These are phyloP conservation scores for Arthroderma sp. DNA, from an alignment of 2,329 filamentous ascomycete species.

Conservation along the genomic window DNA sequence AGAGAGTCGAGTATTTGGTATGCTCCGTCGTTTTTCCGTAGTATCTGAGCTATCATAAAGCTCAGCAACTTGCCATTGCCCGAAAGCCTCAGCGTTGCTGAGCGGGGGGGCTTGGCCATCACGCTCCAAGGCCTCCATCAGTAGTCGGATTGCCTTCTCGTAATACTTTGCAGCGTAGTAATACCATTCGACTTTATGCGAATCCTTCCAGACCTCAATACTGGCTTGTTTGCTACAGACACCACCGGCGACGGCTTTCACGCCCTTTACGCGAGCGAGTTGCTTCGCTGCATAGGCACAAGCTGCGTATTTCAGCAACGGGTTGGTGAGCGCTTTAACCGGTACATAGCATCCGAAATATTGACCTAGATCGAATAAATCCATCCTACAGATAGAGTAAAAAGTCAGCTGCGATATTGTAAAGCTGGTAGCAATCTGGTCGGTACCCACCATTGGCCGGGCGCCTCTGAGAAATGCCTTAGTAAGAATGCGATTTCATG, in stretches of 20 bases:
- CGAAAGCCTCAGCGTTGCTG: slow-evolving; percentile 23
- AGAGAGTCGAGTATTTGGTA: slow-evolving; percentile 32
- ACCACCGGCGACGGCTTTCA: slow-evolving; percentile 38
- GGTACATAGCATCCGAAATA: slow-evolving; percentile 50
- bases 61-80: slow-evolving; percentile 24
- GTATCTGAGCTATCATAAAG: slow-evolving; percentile 27
- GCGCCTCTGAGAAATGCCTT: slow-evolving; percentile 46
- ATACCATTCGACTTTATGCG: slow-evolving; percentile 41
- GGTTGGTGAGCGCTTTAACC: slow-evolving; percentile 39
- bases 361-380: slow-evolving; percentile 36
- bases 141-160: slow-evolving; percentile 47
- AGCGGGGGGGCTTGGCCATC: slow-evolving; percentile 22
- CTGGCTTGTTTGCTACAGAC: slow-evolving; percentile 33
- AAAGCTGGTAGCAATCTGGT: neutral
- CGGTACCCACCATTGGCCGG: slow-evolving; percentile 41
- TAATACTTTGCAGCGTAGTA: slow-evolving; percentile 52
- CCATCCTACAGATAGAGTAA: slow-evolving; percentile 23
- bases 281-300: slow-evolving; percentile 51
- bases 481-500: slow-evolving; percentile 48
- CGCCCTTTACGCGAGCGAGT: slow-evolving; percentile 40
- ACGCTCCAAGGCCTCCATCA: slow-evolving; percentile 33
- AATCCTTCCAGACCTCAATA: slow-evolving; percentile 41
- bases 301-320: slow-evolving; percentile 39
- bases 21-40: slow-evolving; percentile 29
- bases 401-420: neutral